Evolutionary conservation across 768 basidiomycete genomes (phyloP).

Genomic region (Daedaleopsis sinensis): DNA sequence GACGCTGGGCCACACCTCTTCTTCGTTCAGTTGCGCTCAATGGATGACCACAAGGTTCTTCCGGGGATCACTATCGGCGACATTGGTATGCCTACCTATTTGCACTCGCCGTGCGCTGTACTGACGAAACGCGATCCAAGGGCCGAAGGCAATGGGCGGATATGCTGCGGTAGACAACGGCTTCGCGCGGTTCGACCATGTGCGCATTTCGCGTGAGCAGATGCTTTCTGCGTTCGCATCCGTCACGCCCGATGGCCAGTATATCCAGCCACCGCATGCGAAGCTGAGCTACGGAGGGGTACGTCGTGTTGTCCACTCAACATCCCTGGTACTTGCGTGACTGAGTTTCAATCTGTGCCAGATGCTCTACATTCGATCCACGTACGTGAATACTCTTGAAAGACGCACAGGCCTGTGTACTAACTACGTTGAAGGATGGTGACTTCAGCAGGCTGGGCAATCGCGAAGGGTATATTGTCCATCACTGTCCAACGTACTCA

Average conservation of each 20-base stretch:
- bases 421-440: slow-evolving; percentile 55
- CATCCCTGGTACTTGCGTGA: too few species aligned
- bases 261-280: slow-evolving; percentile 67
- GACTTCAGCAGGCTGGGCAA: slow-evolving; percentile 57
- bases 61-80: slow-evolving; percentile 71
- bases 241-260: slow-evolving; percentile 66
- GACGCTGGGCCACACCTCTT: slow-evolving; percentile 77
- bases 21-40: slow-evolving; percentile 66
- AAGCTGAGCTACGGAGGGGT: slow-evolving; percentile 80
- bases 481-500: background rate
- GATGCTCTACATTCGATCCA: slow-evolving; percentile 77
- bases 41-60: slow-evolving; percentile 61
- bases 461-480: slow-evolving; percentile 57
- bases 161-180: slow-evolving; percentile 63
- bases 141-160: slow-evolving; percentile 59
- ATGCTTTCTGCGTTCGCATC: slow-evolving; percentile 79
- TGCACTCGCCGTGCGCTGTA: background rate
- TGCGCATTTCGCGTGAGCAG: slow-evolving; percentile 66
- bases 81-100: slow-evolving; percentile 49
- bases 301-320: slow-evolving; percentile 32
- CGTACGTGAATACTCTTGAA: slow-evolving; percentile 34
- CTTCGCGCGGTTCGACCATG: slow-evolving; percentile 64
- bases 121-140: slow-evolving; percentile 31
- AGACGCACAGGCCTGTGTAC: background rate
- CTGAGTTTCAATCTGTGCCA: slow-evolving; percentile 26